These are phyloP conservation scores for Nectriaceae sp. DNA, from an alignment of 2,329 filamentous ascomycete species.

Conservation along the genomic window DNA sequence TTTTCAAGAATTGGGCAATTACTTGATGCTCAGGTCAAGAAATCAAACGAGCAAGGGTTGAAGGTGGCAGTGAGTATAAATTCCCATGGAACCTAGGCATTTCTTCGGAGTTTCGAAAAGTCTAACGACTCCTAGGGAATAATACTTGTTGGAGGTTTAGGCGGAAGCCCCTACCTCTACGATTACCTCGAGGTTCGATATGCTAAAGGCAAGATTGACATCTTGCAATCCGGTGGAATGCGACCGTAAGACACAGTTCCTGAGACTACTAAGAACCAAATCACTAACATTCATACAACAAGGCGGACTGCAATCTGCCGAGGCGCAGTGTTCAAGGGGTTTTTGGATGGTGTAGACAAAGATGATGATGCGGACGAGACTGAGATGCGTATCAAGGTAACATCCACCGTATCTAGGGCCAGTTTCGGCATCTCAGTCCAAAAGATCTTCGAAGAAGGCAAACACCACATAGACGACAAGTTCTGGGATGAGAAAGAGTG, in stretches of 20 bases:
- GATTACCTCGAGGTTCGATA: neutral
- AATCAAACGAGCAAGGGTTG: neutral
- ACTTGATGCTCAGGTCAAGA: constrained; percentile 1
- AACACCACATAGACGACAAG: constrained; percentile 2
- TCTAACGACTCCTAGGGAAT: neutral
- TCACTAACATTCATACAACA: neutral
- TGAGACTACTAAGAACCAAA: neutral
- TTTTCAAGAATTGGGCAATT: constrained; percentile 2
- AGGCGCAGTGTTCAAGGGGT: constrained; percentile 7
- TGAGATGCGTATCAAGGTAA: neutral
- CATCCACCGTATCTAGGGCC: constrained; percentile 4
- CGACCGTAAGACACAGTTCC: constrained; percentile 1
- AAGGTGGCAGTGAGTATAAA: neutral
- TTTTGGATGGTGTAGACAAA: constrained; percentile 1
- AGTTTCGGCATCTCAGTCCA: constrained; percentile 1
- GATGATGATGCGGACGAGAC: neutral
- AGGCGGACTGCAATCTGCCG: constrained; percentile 8
- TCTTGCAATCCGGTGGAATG: constrained; percentile 3
- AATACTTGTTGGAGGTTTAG: constrained; percentile 6
- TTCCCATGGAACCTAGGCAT: neutral
- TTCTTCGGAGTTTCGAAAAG: neutral
- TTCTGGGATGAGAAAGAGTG: neutral
- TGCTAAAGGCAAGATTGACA: neutral
- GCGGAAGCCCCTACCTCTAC: constrained; percentile 4
- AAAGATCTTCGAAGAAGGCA: neutral